Conservation (phyloP, 73 alveolate species). For the Blepharisma stoltei region DNA sequence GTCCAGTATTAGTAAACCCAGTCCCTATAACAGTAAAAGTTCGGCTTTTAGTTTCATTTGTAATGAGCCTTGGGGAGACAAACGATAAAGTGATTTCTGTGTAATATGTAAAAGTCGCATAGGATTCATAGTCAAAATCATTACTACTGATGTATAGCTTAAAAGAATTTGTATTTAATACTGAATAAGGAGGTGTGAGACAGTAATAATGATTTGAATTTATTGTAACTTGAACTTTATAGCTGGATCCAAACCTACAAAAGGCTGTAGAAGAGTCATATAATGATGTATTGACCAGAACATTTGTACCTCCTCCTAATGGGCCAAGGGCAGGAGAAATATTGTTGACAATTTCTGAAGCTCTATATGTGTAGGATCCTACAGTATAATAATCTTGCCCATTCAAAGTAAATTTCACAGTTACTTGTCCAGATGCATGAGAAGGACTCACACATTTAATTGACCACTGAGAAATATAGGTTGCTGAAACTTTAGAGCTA, state of each 20-base stretch:
- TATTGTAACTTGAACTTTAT: neutral
- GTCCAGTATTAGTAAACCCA: neutral
- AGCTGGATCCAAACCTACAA: constrained; percentile 29
- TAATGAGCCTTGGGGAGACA: neutral
- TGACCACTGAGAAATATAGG: neutral
- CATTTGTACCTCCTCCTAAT: constrained; percentile 40
- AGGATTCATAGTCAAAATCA: constrained; percentile 26
- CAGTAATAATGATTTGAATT: constrained; percentile 18
- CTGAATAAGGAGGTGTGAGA: constrained; percentile 30
- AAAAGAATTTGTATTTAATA: constrained; percentile 36
- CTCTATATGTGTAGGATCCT: constrained; percentile 33
- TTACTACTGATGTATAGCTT: neutral
- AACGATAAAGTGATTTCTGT: neutral
- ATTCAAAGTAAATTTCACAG: neutral
- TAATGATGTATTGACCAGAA: constrained; percentile 21
- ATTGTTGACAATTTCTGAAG: constrained; percentile 27
- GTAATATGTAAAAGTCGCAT: neutral
- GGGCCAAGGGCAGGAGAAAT: constrained; percentile 35
- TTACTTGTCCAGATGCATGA: neutral
- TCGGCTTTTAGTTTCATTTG: neutral
- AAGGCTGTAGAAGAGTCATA: constrained; percentile 28
- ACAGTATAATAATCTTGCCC: neutral
- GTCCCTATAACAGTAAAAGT: constrained; percentile 7
- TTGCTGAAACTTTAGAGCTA: neutral
- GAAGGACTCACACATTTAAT: neutral